Evolutionary conservation across 2,329 filamentous ascomycete species (phyloP).

Genomic region (Penicillium paneum): DNA sequence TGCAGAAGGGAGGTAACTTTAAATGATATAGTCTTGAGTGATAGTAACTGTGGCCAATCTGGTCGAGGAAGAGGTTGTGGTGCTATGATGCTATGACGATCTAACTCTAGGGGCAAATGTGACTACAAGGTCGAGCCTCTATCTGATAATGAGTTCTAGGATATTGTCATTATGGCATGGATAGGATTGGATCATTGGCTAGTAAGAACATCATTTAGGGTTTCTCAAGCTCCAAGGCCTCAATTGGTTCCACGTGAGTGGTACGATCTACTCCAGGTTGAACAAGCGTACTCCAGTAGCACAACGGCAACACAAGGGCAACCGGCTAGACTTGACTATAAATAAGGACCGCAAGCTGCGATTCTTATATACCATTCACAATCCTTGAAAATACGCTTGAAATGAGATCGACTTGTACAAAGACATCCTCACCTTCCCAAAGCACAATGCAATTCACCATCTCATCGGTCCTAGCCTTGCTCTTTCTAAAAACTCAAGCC

Average conservation of each 20-base stretch:
- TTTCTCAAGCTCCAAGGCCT: background rate
- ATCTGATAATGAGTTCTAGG: background rate
- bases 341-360: background rate
- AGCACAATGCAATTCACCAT: background rate
- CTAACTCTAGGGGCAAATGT: conserved; percentile 9
- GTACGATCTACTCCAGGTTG: background rate
- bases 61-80: background rate
- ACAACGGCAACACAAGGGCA: background rate
- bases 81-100: conserved; percentile 13
- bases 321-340: background rate
- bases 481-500: background rate
- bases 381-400: background rate
- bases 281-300: background rate
- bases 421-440: background rate
- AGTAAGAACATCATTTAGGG: background rate
- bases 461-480: background rate
- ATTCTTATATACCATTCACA: no score
- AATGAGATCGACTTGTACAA: background rate
- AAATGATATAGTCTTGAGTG: background rate
- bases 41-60: background rate
- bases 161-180: background rate
- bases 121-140: background rate
- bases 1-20: background rate
- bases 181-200: background rate
- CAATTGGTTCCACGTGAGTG: background rate